These are phyloP conservation scores for Fraxinus platypoda DNA, from an alignment of 305 asterid genomes.

Conservation along the genomic window DNA sequence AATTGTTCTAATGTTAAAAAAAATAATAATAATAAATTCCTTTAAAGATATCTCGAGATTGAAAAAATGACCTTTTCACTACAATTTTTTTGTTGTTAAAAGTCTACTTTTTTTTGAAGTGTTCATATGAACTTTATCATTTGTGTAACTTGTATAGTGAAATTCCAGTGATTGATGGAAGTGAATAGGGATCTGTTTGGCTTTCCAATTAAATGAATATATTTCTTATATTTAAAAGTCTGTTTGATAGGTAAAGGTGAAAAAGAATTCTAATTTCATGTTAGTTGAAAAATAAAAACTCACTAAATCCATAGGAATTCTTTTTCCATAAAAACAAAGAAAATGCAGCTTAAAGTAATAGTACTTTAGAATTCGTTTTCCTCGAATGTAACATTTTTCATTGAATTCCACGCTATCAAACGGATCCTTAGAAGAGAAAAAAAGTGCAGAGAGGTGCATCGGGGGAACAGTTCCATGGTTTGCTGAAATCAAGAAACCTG, in stretches of 20 bases:
- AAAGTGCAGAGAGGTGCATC: neutral
- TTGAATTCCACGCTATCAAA: too few species aligned
- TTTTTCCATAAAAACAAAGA: too few species aligned
- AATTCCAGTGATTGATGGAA: neutral
- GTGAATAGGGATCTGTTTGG: neutral
- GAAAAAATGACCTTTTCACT: neutral
- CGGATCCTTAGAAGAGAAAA: too few species aligned
- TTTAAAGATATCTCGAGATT: neutral
- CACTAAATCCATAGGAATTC: too few species aligned
- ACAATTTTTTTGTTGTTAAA: too few species aligned
- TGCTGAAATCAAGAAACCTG: slow-evolving; percentile 78
- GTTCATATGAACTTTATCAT: neutral
- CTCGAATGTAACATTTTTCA: too few species aligned
- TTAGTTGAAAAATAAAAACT: too few species aligned
- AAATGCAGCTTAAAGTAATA: too few species aligned
- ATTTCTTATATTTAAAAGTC: too few species aligned
- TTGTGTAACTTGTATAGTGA: neutral
- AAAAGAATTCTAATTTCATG: too few species aligned
- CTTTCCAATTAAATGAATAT: neutral
- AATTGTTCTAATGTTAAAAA: neutral
- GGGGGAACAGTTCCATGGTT: slow-evolving; percentile 41
- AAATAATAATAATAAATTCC: neutral
- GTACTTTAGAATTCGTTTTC: too few species aligned
- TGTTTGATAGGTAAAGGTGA: too few species aligned
- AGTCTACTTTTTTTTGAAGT: neutral